Percentiles rank a stretch among this genome's conserved stretches.
phyloP scores from a whole-genome alignment of 2,329 filamentous ascomycete genomes.

The Sporothrix curviconia region DNA sequence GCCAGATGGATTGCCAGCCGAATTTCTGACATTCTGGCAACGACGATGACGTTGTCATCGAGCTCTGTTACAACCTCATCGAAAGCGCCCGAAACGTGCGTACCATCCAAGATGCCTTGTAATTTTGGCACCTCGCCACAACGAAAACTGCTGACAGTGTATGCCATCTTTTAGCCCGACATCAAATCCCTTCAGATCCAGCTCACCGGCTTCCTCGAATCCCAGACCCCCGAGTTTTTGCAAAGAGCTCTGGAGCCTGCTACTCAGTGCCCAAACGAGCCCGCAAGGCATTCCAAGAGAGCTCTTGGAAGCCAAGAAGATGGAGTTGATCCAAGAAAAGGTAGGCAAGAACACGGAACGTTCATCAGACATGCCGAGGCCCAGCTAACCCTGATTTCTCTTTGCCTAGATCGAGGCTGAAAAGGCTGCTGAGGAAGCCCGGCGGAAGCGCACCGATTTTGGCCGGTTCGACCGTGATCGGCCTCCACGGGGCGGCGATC shows the following conservation, averaged over 20 bases:
- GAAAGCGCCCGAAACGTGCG: constrained; percentile 73
- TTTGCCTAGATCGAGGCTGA: constrained; percentile 66
- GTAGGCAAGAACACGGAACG: constrained; percentile 40
- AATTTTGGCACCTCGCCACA: too few relatives aligned
- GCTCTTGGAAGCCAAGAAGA: constrained; percentile 90
- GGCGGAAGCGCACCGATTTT: constrained; percentile 59
- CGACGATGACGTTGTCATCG: constrained; percentile 93
- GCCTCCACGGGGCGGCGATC: constrained; percentile 26
- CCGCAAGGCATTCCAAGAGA: constrained; percentile 91
- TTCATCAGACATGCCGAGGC: too few relatives aligned
- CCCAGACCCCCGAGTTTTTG: constrained; percentile 84
- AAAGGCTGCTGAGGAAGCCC: constrained; percentile 68
- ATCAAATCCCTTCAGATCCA: constrained; percentile 94
- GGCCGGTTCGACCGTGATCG: constrained; percentile 38
- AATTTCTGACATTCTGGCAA: constrained; percentile 79
- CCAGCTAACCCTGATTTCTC: not conserved
- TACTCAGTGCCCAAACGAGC: constrained; percentile 81
- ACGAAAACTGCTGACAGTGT: not conserved
- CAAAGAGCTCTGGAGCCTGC: constrained; percentile 87
- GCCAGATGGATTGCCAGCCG: constrained; percentile 85
- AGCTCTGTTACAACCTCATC: constrained; percentile 64
- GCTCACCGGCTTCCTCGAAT: constrained; percentile 89
- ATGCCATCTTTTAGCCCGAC: constrained; percentile 62
- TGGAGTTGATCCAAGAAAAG: constrained; percentile 92
- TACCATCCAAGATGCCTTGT: too few relatives aligned